Conservation (phyloP, 208 protist genomes). For the Perkinsela sp. region DNA sequence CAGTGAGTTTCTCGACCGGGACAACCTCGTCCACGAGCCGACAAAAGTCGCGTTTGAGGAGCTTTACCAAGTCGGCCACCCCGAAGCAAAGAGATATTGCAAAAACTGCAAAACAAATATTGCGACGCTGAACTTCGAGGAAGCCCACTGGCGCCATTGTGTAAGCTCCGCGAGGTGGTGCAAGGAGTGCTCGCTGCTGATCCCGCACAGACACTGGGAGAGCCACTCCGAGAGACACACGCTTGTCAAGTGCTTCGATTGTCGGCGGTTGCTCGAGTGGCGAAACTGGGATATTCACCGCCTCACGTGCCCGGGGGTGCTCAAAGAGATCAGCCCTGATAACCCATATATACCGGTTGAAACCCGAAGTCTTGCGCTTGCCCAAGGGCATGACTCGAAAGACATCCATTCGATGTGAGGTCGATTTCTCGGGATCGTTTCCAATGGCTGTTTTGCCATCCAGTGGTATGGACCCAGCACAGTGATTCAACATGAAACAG, state of each 20-base stretch:
- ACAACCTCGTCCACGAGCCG: conserved; percentile 56
- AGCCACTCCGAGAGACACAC: conserved; percentile 59
- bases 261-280: conserved; percentile 48
- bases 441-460: too few species aligned
- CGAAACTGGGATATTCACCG: conserved; percentile 54
- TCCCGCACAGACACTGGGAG: conserved; percentile 34
- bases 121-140: conserved; percentile 17
- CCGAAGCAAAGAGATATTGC: conserved; percentile 42
- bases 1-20: conserved; percentile 25
- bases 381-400: conserved; percentile 47
- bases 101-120: conserved; percentile 61
- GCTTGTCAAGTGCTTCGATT: conserved; percentile 58
- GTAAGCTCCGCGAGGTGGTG: conserved; percentile 49
- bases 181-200: conserved; percentile 27
- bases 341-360: conserved; percentile 53
- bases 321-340: conserved; percentile 50
- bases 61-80: conserved; percentile 4
- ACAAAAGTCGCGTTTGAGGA: conserved; percentile 48
- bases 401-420: conserved; percentile 63
- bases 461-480: too few species aligned
- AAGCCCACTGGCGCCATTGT: conserved; percentile 28
- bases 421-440: too few species aligned
- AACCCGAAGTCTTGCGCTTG: conserved; percentile 43
- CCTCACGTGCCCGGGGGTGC: conserved; percentile 39
- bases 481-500: too few species aligned